Percentiles rank a stretch among this genome's conserved stretches.
Evolutionary conservation across 306 rosid species (phyloP).

Genomic region (Alnus glutinosa): DNA sequence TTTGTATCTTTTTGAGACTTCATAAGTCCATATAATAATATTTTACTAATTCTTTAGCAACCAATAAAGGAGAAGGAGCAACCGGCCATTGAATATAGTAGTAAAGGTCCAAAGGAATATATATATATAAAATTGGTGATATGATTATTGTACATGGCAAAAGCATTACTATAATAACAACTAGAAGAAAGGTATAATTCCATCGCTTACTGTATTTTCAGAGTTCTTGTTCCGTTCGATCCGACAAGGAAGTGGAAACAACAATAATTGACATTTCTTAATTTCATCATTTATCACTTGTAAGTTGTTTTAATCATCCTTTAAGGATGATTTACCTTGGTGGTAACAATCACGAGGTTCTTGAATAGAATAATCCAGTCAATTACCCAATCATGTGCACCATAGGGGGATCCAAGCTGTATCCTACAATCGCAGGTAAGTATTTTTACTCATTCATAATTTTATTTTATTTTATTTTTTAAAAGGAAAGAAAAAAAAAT

Average conservation of each 20-base stretch:
- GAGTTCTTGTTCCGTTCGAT: background rate
- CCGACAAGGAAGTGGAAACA: background rate
- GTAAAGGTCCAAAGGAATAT: too few species aligned
- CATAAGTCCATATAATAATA: too few species aligned
- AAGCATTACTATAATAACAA: too few species aligned
- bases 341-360: background rate
- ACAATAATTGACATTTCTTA: background rate
- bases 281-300: background rate
- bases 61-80: too few species aligned
- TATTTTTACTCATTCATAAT: background rate
- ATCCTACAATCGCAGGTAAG: background rate
- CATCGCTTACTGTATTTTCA: too few species aligned
- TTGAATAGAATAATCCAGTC: conserved; percentile 8
- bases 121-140: too few species aligned
- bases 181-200: too few species aligned
- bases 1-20: too few species aligned
- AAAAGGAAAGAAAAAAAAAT: too few species aligned
- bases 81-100: too few species aligned
- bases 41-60: too few species aligned
- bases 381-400: conserved; percentile 9
- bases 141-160: too few species aligned
- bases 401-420: background rate
- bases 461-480: background rate
- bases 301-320: background rate
- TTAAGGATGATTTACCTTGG: background rate